Percentiles rank a stretch among this genome's conserved stretches.
phyloP scores from a whole-genome alignment of 208 protist genomes.

The Perkinsela sp. region DNA sequence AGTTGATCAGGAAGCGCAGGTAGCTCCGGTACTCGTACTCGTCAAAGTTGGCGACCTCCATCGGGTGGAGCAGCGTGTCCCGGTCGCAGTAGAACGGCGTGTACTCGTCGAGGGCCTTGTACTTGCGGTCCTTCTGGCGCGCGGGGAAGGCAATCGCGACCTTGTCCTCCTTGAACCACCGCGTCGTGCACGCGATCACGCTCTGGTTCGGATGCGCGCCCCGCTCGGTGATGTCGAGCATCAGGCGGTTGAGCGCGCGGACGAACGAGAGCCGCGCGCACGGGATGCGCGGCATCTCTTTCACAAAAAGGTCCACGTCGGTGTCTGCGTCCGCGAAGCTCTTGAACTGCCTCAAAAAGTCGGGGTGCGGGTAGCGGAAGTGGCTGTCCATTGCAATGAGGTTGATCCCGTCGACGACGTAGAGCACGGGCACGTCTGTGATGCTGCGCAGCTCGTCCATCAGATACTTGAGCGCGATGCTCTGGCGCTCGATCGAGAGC shows the following conservation, averaged over 20 bases:
- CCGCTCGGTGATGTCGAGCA: conserved; percentile 14
- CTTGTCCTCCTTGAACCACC: conserved; percentile 52
- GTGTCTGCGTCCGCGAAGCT: conserved; percentile 34
- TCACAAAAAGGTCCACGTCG: conserved; percentile 49
- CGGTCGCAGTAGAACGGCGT: conserved; percentile 50
- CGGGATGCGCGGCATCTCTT: conserved; percentile 57
- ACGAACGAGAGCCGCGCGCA: conserved; percentile 54
- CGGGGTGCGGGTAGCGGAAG: conserved; percentile 59
- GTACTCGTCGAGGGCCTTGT: conserved; percentile 56
- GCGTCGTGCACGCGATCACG: conserved; percentile 54
- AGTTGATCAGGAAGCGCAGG: conserved; percentile 56
- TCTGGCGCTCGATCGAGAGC: conserved; percentile 52
- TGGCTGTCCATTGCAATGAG: conserved; percentile 61
- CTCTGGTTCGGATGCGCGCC: conserved; percentile 47
- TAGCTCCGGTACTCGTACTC: conserved; percentile 64
- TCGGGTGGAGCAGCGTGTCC: conserved; percentile 56
- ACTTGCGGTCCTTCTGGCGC: conserved; percentile 33
- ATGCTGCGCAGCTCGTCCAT: conserved; percentile 51
- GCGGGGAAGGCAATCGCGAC: conserved; percentile 44
- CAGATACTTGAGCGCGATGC: conserved; percentile 59
- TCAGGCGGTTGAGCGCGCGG: conserved; percentile 50
- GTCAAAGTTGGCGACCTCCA: conserved; percentile 45
- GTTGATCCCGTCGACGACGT: conserved; percentile 62
- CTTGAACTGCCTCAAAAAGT: conserved; percentile 46
- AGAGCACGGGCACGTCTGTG: conserved; percentile 40